These are phyloP conservation scores for Collybiopsis luxurians DNA, from an alignment of 768 basidiomycete species.

Conservation along the genomic window DNA sequence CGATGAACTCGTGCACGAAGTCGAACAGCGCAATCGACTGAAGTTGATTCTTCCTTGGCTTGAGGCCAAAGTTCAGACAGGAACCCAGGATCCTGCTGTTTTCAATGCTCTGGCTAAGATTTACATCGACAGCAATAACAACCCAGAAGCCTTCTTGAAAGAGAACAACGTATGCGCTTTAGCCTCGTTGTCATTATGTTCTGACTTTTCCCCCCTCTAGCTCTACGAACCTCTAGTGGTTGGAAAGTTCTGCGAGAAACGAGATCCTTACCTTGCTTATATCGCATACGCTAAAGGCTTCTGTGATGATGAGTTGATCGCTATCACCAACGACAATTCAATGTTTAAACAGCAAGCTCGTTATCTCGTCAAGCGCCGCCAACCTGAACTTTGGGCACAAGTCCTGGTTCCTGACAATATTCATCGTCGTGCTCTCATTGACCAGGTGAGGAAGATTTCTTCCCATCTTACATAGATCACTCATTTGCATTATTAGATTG, in stretches of 20 bases:
- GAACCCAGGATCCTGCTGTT: conserved; percentile 89
- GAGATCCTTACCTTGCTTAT: conserved; percentile 97
- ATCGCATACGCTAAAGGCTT: conserved; percentile 99
- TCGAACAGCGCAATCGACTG: conserved; percentile 92
- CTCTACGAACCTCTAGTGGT: conserved; percentile 96
- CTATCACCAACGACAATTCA: conserved; percentile 97
- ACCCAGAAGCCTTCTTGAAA: conserved; percentile 96
- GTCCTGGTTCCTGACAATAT: conserved; percentile 88
- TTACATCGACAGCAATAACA: conserved; percentile 97
- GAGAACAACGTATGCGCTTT: conserved; percentile 84
- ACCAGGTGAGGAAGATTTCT: conserved; percentile 56
- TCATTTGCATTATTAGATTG: conserved; percentile 51
- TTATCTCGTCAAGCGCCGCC: conserved; percentile 94
- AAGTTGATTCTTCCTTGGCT: conserved; percentile 98
- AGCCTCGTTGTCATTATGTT: neutral
- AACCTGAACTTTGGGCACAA: conserved; percentile 94
- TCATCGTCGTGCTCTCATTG: conserved; percentile 90
- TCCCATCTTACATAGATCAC: conserved; percentile 1
- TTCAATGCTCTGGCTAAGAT: conserved; percentile 99
- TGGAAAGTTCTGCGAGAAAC: conserved; percentile 98
- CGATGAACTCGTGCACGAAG: conserved; percentile 96
- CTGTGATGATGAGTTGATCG: conserved; percentile 96
- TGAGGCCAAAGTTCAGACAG: conserved; percentile 89
- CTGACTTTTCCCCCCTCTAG: conserved; percentile 36
- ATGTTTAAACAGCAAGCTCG: conserved; percentile 99